Percentiles rank a stretch among this genome's conserved stretches.
phyloP scores from a whole-genome alignment of 768 basidiomycete genomes.

The Lentinula raphanica region DNA sequence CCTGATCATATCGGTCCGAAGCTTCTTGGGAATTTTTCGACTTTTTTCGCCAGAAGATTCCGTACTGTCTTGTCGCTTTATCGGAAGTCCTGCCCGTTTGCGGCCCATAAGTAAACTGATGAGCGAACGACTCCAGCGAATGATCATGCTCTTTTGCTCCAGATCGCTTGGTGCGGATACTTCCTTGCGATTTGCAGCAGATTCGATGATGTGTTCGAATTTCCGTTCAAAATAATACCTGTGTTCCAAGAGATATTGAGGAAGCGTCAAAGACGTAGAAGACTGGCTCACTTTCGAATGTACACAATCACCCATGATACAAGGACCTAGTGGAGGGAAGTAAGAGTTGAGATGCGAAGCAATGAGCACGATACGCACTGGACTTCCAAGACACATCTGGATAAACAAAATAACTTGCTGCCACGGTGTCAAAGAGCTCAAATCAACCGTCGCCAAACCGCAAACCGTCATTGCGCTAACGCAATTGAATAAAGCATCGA shows the following conservation, averaged over 20 bases:
- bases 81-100: neutral
- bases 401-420: constrained; percentile 69
- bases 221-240: constrained; percentile 70
- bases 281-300: constrained; percentile 53
- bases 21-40: constrained; percentile 20
- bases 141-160: constrained; percentile 12
- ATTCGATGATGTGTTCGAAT: constrained; percentile 54
- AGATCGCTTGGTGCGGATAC: constrained; percentile 15
- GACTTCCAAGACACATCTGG: constrained; percentile 74
- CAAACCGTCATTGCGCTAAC: constrained; percentile 76
- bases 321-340: constrained; percentile 43
- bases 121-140: constrained; percentile 15
- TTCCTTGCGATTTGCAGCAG: constrained; percentile 29
- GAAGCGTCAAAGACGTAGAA: neutral
- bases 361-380: constrained; percentile 41
- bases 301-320: constrained; percentile 84
- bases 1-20: constrained; percentile 74
- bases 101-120: constrained; percentile 27
- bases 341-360: neutral
- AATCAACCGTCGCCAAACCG: constrained; percentile 66
- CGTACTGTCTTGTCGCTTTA: constrained; percentile 12
- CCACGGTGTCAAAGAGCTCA: constrained; percentile 63
- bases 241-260: constrained; percentile 6
- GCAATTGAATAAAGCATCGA: constrained; percentile 75
- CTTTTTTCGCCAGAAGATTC: constrained; percentile 9